These are phyloP conservation scores for Colletotrichum costaricense DNA, from an alignment of 2,329 filamentous ascomycete genomes.

Conservation along the genomic window DNA sequence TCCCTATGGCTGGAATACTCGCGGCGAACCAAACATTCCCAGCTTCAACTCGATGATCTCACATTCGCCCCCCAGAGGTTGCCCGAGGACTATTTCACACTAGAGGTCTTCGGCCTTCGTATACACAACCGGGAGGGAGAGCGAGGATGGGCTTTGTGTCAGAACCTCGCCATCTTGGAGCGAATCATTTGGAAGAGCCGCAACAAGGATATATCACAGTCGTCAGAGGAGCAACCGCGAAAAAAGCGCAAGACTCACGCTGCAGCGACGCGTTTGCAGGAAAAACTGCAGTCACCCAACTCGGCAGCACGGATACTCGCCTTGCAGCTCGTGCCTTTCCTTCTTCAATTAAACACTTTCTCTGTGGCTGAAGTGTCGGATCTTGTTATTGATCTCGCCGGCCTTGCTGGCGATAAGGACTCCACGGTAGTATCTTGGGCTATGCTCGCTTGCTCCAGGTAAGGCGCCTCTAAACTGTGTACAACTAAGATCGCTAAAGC, in stretches of 20 bases:
- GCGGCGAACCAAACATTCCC: constrained; percentile 75
- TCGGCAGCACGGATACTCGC: constrained; percentile 59
- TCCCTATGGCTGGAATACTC: constrained; percentile 83
- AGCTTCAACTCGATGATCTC: constrained; percentile 83
- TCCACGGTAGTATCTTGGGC: constrained; percentile 79
- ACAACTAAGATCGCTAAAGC: not conserved
- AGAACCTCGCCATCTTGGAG: constrained; percentile 70
- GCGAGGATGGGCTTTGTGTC: constrained; percentile 69
- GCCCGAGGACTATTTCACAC: constrained; percentile 56
- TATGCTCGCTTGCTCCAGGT: constrained; percentile 85
- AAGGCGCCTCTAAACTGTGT: constrained; percentile 40
- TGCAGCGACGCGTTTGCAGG: constrained; percentile 57
- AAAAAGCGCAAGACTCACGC: constrained; percentile 62
- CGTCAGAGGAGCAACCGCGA: constrained; percentile 57
- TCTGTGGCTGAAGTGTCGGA: constrained; percentile 63
- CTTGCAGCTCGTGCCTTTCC: constrained; percentile 69
- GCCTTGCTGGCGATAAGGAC: constrained; percentile 77
- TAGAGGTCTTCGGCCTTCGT: constrained; percentile 64
- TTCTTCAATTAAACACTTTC: constrained; percentile 59
- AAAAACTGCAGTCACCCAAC: constrained; percentile 59
- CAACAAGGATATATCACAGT: constrained; percentile 40
- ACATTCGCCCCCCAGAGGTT: constrained; percentile 62
- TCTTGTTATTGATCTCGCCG: constrained; percentile 68
- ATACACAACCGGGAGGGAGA: constrained; percentile 66
- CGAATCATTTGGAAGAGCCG: constrained; percentile 49